Base-by-base conservation (phyloP, 2,329 filamentous ascomycete genomes). In the Venturia nashicola region DNA sequence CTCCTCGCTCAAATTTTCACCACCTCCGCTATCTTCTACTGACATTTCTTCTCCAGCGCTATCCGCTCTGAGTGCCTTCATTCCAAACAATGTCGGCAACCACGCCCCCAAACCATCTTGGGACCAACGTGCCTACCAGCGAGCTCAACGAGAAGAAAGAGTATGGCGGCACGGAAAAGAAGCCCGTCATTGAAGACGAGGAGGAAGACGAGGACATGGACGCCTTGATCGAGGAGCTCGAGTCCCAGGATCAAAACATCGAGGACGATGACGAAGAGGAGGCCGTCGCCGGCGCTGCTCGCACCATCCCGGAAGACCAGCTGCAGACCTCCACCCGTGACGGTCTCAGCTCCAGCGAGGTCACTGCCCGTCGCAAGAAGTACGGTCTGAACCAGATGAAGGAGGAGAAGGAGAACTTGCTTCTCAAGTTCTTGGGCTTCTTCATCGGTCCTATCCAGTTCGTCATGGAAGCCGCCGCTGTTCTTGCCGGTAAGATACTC, bases 391-490 rank as follows among this genome's bases (percentile, higher is more conserved):
- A 96, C 75, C 86, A 90, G 75, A 91, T 96, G 89, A 91, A 89
- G 77, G 90, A 95, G 78, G 89, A 93, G 79, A 91, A 91, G 78
- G 88, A 91, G 77, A 95, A 92, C 72, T 72, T 91, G 65, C 76
- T 92, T 66, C 82, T 94, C 71, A 94, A 95, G 80, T 95, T 96
- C 76, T 71, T 85, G 27, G 81, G 83, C 70, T 94, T 89, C 79
- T 95, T 95, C 75, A 80, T 94, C 64, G 91, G 91, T 68, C 91
- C 91, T 32, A 93, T 96, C 69, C 91, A 95, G 75, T 93, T 93
- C 76, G 91, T 96, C 74, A 96, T 96, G 91, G 89, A 93, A 86
- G 88, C 51, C 7, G 51, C 51, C 51, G 51, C 51, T 36, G 51
- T 57, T 16, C 51, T 57, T n/a, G 51, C 51, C 36, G 51, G 51